phyloP scores from a whole-genome alignment of 2,329 filamentous ascomycete genomes.

The Cladosporium colombiae region DNA sequence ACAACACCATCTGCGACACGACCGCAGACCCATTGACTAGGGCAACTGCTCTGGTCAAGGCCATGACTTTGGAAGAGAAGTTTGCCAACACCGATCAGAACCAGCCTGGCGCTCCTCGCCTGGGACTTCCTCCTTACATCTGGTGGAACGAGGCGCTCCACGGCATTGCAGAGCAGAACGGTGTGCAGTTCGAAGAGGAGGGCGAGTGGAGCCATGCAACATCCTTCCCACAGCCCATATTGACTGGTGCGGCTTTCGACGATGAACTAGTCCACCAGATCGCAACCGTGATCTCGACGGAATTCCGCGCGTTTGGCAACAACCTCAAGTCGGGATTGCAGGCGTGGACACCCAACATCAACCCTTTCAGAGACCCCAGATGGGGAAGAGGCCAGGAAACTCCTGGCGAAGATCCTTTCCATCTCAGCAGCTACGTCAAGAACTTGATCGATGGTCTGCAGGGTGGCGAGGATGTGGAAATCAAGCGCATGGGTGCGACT shows the following conservation, averaged over 20 bases:
- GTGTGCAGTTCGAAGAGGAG: constrained; percentile 55
- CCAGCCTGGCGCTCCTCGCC: constrained; percentile 53
- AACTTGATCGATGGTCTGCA: constrained; percentile 38
- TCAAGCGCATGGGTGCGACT: constrained; percentile 46
- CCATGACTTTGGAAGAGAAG: constrained; percentile 56
- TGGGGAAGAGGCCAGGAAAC: constrained; percentile 29
- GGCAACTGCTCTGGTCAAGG: constrained; percentile 51
- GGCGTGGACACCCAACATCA: constrained; percentile 69
- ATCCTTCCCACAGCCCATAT: constrained; percentile 65
- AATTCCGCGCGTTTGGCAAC: constrained; percentile 67
- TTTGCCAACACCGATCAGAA: constrained; percentile 54
- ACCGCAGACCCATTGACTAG: constrained; percentile 26
- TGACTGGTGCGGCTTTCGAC: constrained; percentile 64
- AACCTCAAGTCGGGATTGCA: constrained; percentile 56
- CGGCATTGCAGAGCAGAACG: constrained; percentile 54
- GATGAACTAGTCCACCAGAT: constrained; percentile 61
- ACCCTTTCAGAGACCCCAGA: constrained; percentile 36
- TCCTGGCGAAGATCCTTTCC: constrained; percentile 42
- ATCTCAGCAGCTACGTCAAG: constrained; percentile 38
- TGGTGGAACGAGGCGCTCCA: constrained; percentile 67
- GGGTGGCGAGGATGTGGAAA: constrained; percentile 35
- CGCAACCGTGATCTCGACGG: constrained; percentile 57
- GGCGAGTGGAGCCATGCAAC: constrained; percentile 62
- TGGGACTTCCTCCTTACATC: constrained; percentile 60
- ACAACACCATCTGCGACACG: constrained; percentile 53